phyloP scores from a whole-genome alignment of 768 basidiomycete genomes.

The Termitomyces sp. region DNA sequence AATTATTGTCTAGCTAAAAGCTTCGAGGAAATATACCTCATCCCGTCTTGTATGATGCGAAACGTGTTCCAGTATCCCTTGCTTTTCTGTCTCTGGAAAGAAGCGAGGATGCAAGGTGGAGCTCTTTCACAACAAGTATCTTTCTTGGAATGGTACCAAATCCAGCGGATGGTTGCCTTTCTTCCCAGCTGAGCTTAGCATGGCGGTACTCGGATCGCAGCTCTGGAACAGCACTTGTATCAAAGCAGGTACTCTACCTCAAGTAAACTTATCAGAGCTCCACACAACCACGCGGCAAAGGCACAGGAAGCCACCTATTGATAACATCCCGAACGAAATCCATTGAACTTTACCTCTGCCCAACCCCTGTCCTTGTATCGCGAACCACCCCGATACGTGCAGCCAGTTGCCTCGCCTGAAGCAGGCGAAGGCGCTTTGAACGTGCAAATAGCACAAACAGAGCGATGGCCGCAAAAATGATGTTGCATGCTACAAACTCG shows the following conservation, averaged over 20 bases:
- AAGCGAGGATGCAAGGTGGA: not conserved
- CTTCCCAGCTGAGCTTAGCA: not conserved
- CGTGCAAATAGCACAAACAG: constrained; percentile 63
- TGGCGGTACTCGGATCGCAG: not conserved
- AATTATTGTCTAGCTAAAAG: not conserved
- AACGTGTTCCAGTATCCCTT: too few species aligned
- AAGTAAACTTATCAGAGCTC: not conserved
- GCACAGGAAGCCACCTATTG: constrained; percentile 7
- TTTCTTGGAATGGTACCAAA: not conserved
- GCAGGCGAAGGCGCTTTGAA: constrained; percentile 58
- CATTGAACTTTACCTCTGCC: constrained; percentile 6
- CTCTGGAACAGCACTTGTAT: not conserved
- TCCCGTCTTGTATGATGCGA: not conserved
- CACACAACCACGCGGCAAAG: not conserved
- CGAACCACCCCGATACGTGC: constrained; percentile 76
- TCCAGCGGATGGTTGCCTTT: not conserved
- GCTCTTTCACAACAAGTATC: not conserved
- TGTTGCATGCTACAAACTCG: constrained; percentile 85
- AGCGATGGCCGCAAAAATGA: constrained; percentile 63
- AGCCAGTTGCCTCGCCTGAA: constrained; percentile 78
- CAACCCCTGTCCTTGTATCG: constrained; percentile 22
- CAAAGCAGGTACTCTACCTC: not conserved
- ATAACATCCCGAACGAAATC: not conserved
- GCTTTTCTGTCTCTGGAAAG: not conserved
- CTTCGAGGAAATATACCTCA: not conserved